A percentile compares a stretch with the other conserved stretches of the same genome.
These are phyloP conservation scores for Spiromastix sp. DNA, from an alignment of 2,329 filamentous ascomycete species.

Conservation along the genomic window DNA sequence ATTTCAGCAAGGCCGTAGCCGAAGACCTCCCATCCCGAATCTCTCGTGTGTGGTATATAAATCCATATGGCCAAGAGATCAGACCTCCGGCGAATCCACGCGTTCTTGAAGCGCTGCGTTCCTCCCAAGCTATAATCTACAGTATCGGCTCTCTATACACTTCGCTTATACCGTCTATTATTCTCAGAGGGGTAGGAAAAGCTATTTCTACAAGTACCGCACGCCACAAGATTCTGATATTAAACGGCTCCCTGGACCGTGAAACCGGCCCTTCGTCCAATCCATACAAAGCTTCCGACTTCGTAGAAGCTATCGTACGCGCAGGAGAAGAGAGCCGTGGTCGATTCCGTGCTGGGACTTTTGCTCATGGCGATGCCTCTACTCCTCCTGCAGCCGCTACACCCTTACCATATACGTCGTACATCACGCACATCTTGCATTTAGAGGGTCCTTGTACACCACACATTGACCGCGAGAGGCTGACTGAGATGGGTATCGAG, in stretches of 20 bases:
- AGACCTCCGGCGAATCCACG: constrained; percentile 72
- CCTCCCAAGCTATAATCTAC: constrained; percentile 65
- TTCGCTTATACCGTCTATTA: constrained; percentile 70
- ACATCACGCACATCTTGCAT: constrained; percentile 78
- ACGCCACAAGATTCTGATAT: constrained; percentile 65
- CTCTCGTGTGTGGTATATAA: constrained; percentile 88
- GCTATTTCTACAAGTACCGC: constrained; percentile 44
- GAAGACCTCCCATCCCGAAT: constrained; percentile 73
- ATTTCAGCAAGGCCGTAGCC: constrained; percentile 69
- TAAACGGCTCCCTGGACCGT: constrained; percentile 75
- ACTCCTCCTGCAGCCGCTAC: not conserved
- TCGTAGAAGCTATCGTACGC: constrained; percentile 66
- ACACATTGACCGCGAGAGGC: constrained; percentile 53
- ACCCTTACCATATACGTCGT: constrained; percentile 47
- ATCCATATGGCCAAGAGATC: constrained; percentile 96
- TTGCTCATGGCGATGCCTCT: not conserved
- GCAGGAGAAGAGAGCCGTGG: constrained; percentile 62
- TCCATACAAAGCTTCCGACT: constrained; percentile 67
- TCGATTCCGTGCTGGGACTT: constrained; percentile 15
- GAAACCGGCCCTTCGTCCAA: constrained; percentile 64
- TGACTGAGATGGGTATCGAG: constrained; percentile 62
- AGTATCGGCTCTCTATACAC: constrained; percentile 93
- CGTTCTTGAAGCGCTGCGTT: constrained; percentile 57
- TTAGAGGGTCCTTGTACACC: constrained; percentile 63
- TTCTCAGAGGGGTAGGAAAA: constrained; percentile 65